Base-by-base conservation (phyloP, 228 moss, liverwort and hornwort species). In the Sphagnum magellanicum region DNA sequence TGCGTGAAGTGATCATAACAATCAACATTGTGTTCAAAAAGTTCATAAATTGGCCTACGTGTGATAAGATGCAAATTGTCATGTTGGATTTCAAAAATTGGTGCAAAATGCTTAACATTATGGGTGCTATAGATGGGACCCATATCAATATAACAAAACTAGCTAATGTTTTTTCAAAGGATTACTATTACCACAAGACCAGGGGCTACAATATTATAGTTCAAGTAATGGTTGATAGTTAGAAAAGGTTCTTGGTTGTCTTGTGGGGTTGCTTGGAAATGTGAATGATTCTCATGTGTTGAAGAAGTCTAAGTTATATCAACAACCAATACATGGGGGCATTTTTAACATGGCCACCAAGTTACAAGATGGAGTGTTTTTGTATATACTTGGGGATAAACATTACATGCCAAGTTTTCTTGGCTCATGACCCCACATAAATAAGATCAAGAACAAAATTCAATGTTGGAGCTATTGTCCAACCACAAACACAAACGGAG, bases 221-320 rank as follows among this genome's bases (percentile, higher is more conserved):
- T 48, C 4, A 65, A 65, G 8, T 1, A 4, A 9, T 65, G 8
- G 51, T 65, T 6, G 65, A 65, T 51, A 32, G 8, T 50, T 14
- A 6, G n/a, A 65, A 65, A 15, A 50, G 49, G 11, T 65, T 65
- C 6, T 49, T 4, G 4, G 50, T 49, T 15, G n/a, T 65, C 9
- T 49, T 51, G 8, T 50, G 7, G 65, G 65, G 5, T 12, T 50
- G 14, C 7, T 13, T 10, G 65, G 50, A 5, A 65, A 5, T 10
- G 50, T 65, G 9, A 65, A 65, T 65, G 65, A 65, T 65, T 50
- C 65, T 8, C 0, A 7, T 49, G 49, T 65, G 64, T 48, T 65
- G 10, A 10, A 50, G 9, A 51, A 51, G 15, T 65, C 50, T 4
- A 50, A 50, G 8, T 48, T 65, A 15, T 50, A 49, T 10, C 5